Percentiles rank a stretch among this genome's conserved stretches.
Evolutionary conservation across 1,284 basidiomycete species (phyloP).

Genomic region (Cystobasidium pallidum): DNA sequence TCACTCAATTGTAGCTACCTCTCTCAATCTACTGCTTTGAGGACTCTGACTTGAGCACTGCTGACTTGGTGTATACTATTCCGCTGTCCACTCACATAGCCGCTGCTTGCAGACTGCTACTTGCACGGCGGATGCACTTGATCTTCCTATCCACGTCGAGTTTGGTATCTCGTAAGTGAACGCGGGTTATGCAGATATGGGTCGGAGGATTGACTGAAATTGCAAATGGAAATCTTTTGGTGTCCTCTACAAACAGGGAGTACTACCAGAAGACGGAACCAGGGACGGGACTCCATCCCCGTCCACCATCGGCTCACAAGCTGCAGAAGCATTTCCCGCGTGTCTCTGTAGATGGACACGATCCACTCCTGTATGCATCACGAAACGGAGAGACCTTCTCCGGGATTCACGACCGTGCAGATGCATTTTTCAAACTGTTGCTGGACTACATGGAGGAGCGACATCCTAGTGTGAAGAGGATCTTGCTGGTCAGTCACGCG

Average conservation of each 20-base stretch:
- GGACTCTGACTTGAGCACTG: no score
- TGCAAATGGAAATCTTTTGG: no score
- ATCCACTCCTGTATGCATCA: constrained; percentile 21
- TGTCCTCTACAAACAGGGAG: constrained; percentile 19
- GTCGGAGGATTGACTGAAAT: no score
- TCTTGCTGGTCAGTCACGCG: constrained; percentile 36
- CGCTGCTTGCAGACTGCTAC: constrained; percentile 41
- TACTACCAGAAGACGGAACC: constrained; percentile 31
- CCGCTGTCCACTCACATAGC: neutral
- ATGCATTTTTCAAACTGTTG: constrained; percentile 26
- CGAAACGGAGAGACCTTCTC: constrained; percentile 27
- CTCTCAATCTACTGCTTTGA: neutral
- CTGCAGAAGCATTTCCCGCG: constrained; percentile 24
- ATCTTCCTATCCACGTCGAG: constrained; percentile 37
- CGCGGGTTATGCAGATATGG: neutral
- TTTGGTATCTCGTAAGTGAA: constrained; percentile 41
- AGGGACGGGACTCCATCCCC: constrained; percentile 40
- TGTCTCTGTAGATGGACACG: constrained; percentile 12
- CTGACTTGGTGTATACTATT: no score
- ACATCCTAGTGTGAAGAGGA: constrained; percentile 27
- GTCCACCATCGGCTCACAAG: constrained; percentile 20
- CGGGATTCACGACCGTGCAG: constrained; percentile 36
- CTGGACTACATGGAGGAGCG: constrained; percentile 8
- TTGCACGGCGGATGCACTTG: constrained; percentile 36
- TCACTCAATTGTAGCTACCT: no score